Evolutionary conservation across 441 rosid species (phyloP), one percentile per base, ranked within the genome.

Genomic region (Erysimum pusillum): DNA sequence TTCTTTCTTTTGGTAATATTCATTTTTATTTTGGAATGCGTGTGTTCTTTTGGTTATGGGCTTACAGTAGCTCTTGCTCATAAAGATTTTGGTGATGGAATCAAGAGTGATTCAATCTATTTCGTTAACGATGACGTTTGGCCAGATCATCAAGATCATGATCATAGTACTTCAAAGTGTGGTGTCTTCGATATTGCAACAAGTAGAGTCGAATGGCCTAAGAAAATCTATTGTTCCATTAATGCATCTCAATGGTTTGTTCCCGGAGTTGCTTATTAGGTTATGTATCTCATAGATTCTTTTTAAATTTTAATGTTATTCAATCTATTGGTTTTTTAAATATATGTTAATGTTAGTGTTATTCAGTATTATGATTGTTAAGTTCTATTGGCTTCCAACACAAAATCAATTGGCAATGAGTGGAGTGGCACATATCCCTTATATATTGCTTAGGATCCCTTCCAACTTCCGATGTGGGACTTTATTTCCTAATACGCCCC

Each of bases 31-130:
- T 25, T 2, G 28, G 3, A 25, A 25, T 25, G 28, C 28, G 28
- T 25, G 28, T 25, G 28, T 25, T 25, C 28, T 41, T 73, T 63
- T 73, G 76, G 70, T 32, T 56, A 53, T 31, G 70, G 76, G 17
- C 15, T 52, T 73, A 53, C 63, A 2, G 36, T 63, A 6, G 17
- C 1, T 58, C 25, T 17, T 22, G 11, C 35, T 20, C 18, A 39
- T 62, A 31, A 28, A 52, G 56, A 41, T 53, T 5, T 52, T 31
- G 56, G 56, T 73, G 15, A 53, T 31, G 76, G 69, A 45, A 42
- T 9, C 14, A 63, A 25, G 51, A 14, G 52, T 63, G 67, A 25
- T 42, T 7, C 51, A 4, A 42, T 42, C 7, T 63, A 5, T 63
- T 63, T 63, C 1, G 36, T 63, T 9, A 36, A 63, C 1, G 18